Percentiles rank a stretch among this genome's conserved stretches.
These are phyloP conservation scores for Baudoinia panamericana DNA, from an alignment of 495 filamentous ascomycete species.

Conservation along the genomic window DNA sequence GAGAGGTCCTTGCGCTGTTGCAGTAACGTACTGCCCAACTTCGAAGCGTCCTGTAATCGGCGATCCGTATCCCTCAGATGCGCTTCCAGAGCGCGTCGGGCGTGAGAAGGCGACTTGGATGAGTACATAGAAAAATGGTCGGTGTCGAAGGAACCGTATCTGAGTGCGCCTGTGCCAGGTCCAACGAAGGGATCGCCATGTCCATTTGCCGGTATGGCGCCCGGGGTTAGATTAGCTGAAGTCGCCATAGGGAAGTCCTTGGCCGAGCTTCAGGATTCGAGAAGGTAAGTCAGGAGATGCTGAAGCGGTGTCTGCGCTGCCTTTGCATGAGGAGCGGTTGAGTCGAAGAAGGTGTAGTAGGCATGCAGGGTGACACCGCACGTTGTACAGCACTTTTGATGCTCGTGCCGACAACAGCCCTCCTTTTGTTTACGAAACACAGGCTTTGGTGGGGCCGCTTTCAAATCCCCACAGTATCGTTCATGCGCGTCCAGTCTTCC, in stretches of 20 bases:
- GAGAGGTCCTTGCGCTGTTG: conserved; percentile 69
- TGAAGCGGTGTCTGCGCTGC: not conserved
- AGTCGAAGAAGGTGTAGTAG: too few species aligned
- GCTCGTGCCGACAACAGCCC: too few species aligned
- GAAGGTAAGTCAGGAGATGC: too few species aligned
- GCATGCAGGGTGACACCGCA: too few species aligned
- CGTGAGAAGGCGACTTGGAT: conserved; percentile 66
- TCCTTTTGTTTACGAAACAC: too few species aligned
- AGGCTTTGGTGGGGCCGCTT: too few species aligned
- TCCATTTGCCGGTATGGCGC: conserved; percentile 23
- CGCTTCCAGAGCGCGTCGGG: conserved; percentile 76
- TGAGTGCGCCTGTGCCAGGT: conserved; percentile 40
- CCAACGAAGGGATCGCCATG: conserved; percentile 26
- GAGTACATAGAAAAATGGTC: conserved; percentile 67
- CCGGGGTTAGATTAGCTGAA: conserved; percentile 23
- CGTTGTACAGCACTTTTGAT: too few species aligned
- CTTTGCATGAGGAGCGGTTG: too few species aligned
- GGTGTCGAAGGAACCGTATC: conserved; percentile 66
- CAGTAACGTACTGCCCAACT: conserved; percentile 70
- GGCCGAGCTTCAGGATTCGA: too few species aligned
- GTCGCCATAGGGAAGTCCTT: conserved; percentile 24
- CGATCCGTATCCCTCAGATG: conserved; percentile 85
- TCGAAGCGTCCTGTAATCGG: conserved; percentile 78
- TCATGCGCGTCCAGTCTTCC: too few species aligned
- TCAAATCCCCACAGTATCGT: too few species aligned